Percentiles rank a stretch among this genome's conserved stretches.
Evolutionary conservation across 768 basidiomycete species (phyloP).

Genomic region (Xanthoconium stramineum): DNA sequence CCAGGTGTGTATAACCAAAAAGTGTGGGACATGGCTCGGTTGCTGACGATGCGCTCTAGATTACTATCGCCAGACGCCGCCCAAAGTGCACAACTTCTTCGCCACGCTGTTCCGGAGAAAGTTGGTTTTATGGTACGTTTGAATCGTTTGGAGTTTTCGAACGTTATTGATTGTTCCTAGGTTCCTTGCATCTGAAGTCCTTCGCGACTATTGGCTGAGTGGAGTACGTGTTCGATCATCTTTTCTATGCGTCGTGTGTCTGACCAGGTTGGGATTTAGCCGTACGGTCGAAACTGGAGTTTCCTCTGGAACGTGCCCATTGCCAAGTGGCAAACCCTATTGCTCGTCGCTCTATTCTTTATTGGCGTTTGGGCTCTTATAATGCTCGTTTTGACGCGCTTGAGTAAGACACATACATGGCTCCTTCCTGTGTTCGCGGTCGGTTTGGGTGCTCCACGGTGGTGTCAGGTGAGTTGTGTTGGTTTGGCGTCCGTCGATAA

Average conservation of each 20-base stretch:
- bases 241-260: constrained; percentile 1
- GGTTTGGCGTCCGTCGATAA: not conserved
- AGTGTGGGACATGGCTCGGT: not conserved
- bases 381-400: constrained; percentile 72
- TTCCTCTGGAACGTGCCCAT: constrained; percentile 89
- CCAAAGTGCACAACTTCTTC: constrained; percentile 91
- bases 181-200: constrained; percentile 87
- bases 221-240: constrained; percentile 49
- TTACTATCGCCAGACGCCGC: constrained; percentile 89
- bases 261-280: constrained; percentile 39
- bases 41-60: constrained; percentile 41
- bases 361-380: constrained; percentile 79
- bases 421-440: constrained; percentile 92
- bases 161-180: constrained; percentile 15
- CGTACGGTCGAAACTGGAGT: constrained; percentile 91
- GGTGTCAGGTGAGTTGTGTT: constrained; percentile 73
- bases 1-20: constrained; percentile 53
- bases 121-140: constrained; percentile 73
- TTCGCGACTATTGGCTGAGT: constrained; percentile 91
- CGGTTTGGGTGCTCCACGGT: constrained; percentile 88
- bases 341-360: constrained; percentile 84
- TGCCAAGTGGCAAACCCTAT: constrained; percentile 76
- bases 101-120: constrained; percentile 86
- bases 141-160: not conserved
- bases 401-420: constrained; percentile 96